A percentile compares a stretch with the other conserved stretches of the same genome.
Evolutionary conservation across 208 protist species (phyloP).

Genomic region (Wallacemonas sp.): DNA sequence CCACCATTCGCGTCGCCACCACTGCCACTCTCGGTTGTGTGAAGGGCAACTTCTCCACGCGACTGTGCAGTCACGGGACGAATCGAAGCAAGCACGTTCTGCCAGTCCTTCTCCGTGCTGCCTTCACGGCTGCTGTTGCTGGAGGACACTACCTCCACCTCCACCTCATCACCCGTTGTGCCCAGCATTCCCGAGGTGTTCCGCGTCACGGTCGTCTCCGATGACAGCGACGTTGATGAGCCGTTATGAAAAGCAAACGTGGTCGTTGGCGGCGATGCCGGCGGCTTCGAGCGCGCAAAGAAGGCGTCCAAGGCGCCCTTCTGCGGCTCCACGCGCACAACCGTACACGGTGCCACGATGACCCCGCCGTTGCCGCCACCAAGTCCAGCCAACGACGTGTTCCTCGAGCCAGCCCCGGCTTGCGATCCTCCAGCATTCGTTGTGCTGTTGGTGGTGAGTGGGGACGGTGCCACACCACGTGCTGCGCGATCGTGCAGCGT

Average conservation of each 20-base stretch:
- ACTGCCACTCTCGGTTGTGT: no score
- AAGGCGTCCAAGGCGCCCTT: slow-evolving; percentile 74
- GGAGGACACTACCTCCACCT: no score
- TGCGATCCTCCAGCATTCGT: background rate
- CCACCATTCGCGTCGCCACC: no score
- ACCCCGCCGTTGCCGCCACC: slow-evolving; percentile 10
- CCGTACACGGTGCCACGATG: slow-evolving; percentile 56
- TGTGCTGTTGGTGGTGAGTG: slow-evolving; percentile 22
- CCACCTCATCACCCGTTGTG: no score
- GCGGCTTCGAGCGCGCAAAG: slow-evolving; percentile 17
- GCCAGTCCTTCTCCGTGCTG: background rate
- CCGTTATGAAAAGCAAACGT: background rate
- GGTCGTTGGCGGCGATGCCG: background rate
- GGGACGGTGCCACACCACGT: slow-evolving; percentile 28
- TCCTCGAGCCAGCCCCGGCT: background rate
- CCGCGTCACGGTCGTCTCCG: background rate
- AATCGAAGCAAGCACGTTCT: slow-evolving; percentile 10
- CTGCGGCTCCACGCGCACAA: slow-evolving; percentile 81
- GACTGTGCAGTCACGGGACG: slow-evolving; percentile 1
- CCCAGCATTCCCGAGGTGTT: no score
- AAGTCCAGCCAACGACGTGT: background rate
- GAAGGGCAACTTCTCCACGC: no score
- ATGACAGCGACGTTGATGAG: background rate
- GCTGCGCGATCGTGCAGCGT: slow-evolving; percentile 1
- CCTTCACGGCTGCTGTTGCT: no score